Evolutionary conservation across 78 protist species (phyloP), one percentile per base, ranked within the genome.

Genomic region (Goniomonas avonlea): DNA sequence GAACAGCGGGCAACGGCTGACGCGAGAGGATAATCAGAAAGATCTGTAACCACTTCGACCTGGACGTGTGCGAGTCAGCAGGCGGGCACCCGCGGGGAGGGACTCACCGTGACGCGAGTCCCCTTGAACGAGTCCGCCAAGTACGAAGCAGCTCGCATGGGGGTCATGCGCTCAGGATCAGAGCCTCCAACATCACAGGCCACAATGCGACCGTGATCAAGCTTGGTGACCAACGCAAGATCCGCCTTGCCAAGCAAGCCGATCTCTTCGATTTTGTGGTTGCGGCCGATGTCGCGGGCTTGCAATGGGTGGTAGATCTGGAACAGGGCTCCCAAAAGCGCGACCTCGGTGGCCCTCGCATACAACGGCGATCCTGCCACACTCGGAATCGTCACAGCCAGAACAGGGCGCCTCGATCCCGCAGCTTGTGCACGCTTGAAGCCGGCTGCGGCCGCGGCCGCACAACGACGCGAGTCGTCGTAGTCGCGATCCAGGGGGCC

Each of bases 111-210:
- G 20, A 39, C 53, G 5, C 23, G 8, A 5, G n/a, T 11, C 23
- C 58, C 58, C 38, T 2, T 31, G 39, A 43, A 39, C 29, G 32
- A 1, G 45, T 71, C 21, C 29, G 5, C 27, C 40, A 71, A n/a
- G 56, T 71, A 43, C 20, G 38, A 48, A 5, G 77, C 58, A 4
- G 23, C 58, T 2, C 53, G 58, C 17, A 31, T 48, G 11, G 77
- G 77, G 5, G 77, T 56, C 58, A 43, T 43, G 43, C 77, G 50
- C 13, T 71, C 77, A 7, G 77, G 77, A 11, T 71, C 77, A 5
- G 37, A 1, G 17, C 77, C 77, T 18, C 43, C 50, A 53, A 71
- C 34, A 41, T 71, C 77, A 11, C 77, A n/a, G 11, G 66, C 50
- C 2, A 71, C 47, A 31, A 32, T n/a, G 58, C 77, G 58, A 7